phyloP scores from a whole-genome alignment of 306 rosid genomes.

The Sphenostylis stenocarpa region DNA sequence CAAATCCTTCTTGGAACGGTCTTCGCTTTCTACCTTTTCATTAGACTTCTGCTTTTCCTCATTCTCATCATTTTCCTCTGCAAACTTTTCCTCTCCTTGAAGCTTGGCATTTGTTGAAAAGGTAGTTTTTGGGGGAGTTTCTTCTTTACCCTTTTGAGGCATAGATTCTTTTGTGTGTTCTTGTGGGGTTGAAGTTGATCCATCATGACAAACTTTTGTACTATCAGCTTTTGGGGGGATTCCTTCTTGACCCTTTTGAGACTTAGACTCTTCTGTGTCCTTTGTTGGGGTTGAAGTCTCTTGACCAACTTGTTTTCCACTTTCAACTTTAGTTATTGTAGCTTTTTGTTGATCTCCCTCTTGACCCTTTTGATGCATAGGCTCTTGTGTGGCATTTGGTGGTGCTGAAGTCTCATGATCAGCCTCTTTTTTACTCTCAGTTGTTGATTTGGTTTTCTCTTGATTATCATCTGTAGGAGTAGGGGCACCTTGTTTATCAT shows the following conservation, averaged over 20 bases:
- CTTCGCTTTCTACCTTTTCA: constrained; percentile 6
- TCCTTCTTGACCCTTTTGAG: constrained; percentile 17
- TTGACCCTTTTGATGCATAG: constrained; percentile 10
- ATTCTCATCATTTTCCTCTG: constrained; percentile 23
- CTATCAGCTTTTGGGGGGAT: background rate
- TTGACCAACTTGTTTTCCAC: background rate
- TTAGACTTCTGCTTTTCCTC: constrained; percentile 6
- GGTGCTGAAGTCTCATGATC: background rate
- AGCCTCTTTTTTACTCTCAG: background rate
- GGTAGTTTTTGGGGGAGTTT: background rate
- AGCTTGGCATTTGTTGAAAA: constrained; percentile 11
- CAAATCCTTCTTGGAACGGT: background rate
- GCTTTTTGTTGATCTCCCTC: background rate
- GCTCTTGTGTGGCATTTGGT: background rate
- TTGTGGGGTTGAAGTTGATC: background rate
- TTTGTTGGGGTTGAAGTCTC: background rate
- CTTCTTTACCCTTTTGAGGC: constrained; percentile 8
- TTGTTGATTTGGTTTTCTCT: background rate
- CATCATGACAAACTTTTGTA: background rate
- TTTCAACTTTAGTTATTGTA: background rate
- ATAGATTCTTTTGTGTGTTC: background rate
- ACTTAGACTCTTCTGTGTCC: background rate
- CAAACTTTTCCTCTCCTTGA: constrained; percentile 23
- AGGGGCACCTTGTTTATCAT: background rate
- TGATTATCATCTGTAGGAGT: background rate